phyloP scores from a whole-genome alignment of 768 basidiomycete species.

The Cyclocybe cylindracea region DNA sequence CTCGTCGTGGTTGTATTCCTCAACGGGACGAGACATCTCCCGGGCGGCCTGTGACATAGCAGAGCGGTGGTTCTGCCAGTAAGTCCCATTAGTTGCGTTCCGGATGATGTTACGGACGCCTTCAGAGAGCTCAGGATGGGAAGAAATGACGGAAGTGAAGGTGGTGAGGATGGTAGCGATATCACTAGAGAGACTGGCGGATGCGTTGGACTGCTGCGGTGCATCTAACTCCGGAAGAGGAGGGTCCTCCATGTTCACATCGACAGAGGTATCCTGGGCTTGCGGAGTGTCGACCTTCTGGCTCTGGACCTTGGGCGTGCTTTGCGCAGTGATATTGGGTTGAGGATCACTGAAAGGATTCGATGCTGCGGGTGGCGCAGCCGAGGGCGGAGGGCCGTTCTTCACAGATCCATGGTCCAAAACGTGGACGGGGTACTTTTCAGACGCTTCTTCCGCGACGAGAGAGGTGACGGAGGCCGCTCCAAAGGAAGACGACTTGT shows the following conservation, averaged over 20 bases:
- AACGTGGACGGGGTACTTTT: constrained; percentile 67
- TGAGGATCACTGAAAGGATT: neutral
- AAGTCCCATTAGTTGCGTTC: constrained; percentile 64
- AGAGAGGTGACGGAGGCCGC: constrained; percentile 40
- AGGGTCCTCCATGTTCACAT: constrained; percentile 32
- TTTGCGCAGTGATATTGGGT: constrained; percentile 28
- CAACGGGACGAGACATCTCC: constrained; percentile 50
- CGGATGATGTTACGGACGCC: constrained; percentile 62
- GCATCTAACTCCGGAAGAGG: constrained; percentile 30
- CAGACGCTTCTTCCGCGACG: constrained; percentile 42
- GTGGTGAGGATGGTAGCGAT: constrained; percentile 60
- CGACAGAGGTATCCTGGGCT: neutral
- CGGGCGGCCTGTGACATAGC: constrained; percentile 59
- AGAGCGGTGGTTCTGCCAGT: constrained; percentile 68
- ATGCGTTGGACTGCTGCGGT: constrained; percentile 42
- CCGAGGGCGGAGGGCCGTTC: neutral
- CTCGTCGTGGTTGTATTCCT: constrained; percentile 53
- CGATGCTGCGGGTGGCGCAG: neutral
- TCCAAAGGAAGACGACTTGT: constrained; percentile 32
- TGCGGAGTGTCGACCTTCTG: constrained; percentile 10
- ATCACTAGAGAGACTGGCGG: constrained; percentile 56
- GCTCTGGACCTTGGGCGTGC: constrained; percentile 33
- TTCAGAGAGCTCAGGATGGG: constrained; percentile 75
- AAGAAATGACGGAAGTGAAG: constrained; percentile 53
- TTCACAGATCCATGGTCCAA: constrained; percentile 34